Evolutionary conservation across 2,329 filamentous ascomycete genomes (phyloP), one percentile per base, ranked within the genome.

Genomic region (Fusarium anthophilum): DNA sequence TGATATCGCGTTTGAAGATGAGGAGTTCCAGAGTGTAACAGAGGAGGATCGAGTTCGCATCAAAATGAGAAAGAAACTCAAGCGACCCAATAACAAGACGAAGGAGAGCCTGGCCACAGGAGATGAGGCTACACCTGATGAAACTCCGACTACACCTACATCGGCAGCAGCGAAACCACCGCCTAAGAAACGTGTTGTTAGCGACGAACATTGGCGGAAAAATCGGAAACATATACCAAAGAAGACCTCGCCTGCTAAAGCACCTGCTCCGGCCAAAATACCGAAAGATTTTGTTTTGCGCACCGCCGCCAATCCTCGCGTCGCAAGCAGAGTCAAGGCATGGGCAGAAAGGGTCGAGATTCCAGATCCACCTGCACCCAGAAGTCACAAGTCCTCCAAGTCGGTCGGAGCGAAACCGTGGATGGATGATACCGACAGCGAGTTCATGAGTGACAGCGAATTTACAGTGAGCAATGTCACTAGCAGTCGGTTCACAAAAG

Each of bases 101-200:
- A 82, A 67, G 72, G 74, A 73, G 74, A 72, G 71, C 12, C 56
- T 78, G 35, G 62, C 50, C 24, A 43, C 80, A 47, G 82, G 73
- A 37, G 68, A 66, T 15, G 70, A 73, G n/a, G 64, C 76, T 38
- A 66, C 72, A 26, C 73, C 72, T 15, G 58, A 75, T 71, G n/a
- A 39, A 28, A 66, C 75, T 45, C 72, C 72, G 30, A 39, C 53
- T 11, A 63, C 75, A 38, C 72, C 70, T 18, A 54, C 63, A 74
- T 76, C 54, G 61, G 75, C 60, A 15, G 73, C 61, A 63, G 65
- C 76, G 83, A 80, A 90, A 59, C 82, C 86, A 56, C 90, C 94
- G 51, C 96, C 96, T 22, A 95, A 94, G 84, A 98, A 97, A 87
- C 91, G 95, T 72, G 94, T 98, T 61, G 91, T 98, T 70, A 98